A percentile compares a stretch with the other conserved stretches of the same genome.
Evolutionary conservation across 352 stramenopile species (phyloP).

Genomic region (Globisporangium spinosum): DNA sequence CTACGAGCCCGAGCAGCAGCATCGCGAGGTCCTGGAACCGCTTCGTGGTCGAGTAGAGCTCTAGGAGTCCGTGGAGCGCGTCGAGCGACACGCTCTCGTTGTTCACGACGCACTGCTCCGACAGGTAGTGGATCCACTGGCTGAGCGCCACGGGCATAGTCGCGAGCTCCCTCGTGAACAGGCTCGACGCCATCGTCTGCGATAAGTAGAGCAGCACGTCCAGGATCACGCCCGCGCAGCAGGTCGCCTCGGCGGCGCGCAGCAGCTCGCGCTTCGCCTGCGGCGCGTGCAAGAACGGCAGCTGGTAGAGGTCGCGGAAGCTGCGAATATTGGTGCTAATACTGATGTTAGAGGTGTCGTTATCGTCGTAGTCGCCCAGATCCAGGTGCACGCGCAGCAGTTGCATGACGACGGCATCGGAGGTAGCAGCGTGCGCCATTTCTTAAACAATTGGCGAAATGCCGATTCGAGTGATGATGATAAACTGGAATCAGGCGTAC

Average conservation of each 20-base stretch:
- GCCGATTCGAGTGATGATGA: too few relatives aligned
- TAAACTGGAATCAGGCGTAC: neutral
- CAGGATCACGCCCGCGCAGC: constrained; percentile 56
- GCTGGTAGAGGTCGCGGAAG: constrained; percentile 54
- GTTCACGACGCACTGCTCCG: constrained; percentile 48
- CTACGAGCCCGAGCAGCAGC: constrained; percentile 53
- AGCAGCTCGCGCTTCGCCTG: constrained; percentile 51
- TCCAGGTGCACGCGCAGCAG: constrained; percentile 87
- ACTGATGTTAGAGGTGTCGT: neutral
- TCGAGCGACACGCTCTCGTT: constrained; percentile 47
- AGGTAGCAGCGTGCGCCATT: constrained; percentile 1
- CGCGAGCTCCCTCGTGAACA: constrained; percentile 51
- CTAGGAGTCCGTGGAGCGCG: constrained; percentile 35
- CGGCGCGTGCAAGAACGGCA: constrained; percentile 32
- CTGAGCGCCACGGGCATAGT: constrained; percentile 34
- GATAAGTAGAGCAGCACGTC: constrained; percentile 74
- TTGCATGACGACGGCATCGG: constrained; percentile 53
- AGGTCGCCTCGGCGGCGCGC: constrained; percentile 39
- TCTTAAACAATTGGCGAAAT: neutral
- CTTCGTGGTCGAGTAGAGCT: constrained; percentile 46
- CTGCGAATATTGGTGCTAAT: constrained; percentile 19
- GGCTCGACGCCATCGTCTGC: constrained; percentile 59
- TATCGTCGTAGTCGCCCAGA: constrained; percentile 33
- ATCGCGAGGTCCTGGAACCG: constrained; percentile 50
- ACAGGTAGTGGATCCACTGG: constrained; percentile 69